Evolutionary conservation across 2,329 filamentous ascomycete species (phyloP).

Genomic region (Graphilbum fragrans): DNA sequence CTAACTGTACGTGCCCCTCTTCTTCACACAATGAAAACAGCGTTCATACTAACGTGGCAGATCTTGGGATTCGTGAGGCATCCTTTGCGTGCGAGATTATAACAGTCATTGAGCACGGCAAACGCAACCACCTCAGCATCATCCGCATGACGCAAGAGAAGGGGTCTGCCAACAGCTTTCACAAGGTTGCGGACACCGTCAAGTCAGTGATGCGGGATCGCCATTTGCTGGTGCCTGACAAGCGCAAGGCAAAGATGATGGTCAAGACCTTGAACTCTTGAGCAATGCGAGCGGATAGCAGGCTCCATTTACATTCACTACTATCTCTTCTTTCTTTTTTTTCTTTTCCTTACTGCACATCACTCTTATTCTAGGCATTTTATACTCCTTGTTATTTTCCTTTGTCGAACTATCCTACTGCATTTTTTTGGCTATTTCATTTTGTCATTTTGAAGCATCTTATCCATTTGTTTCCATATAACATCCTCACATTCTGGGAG

Average conservation of each 20-base stretch:
- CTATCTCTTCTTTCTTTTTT: neutral
- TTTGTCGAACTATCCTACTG: too few species aligned
- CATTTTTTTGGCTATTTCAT: too few species aligned
- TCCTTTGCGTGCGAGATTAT: constrained; percentile 79
- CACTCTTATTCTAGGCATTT: neutral
- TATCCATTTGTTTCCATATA: neutral
- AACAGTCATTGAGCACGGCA: constrained; percentile 76
- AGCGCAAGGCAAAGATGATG: constrained; percentile 59
- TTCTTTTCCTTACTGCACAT: neutral
- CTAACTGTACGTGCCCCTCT: constrained; percentile 51
- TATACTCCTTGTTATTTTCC: neutral
- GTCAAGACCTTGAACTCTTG: constrained; percentile 49
- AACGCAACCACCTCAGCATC: constrained; percentile 63
- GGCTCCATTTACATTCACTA: neutral
- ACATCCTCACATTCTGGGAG: too few species aligned
- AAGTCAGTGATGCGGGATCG: constrained; percentile 54
- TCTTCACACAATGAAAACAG: too few species aligned
- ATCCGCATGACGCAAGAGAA: constrained; percentile 80
- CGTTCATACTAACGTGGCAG: constrained; percentile 17
- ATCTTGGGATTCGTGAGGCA: constrained; percentile 75
- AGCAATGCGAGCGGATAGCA: neutral
- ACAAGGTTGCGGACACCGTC: constrained; percentile 69
- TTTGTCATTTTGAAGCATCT: neutral
- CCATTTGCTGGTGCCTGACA: constrained; percentile 56
- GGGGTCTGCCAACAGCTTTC: constrained; percentile 84